These are phyloP conservation scores for Backusella macrospora DNA, from an alignment of 192 early-diverging fungal species.

Conservation along the genomic window DNA sequence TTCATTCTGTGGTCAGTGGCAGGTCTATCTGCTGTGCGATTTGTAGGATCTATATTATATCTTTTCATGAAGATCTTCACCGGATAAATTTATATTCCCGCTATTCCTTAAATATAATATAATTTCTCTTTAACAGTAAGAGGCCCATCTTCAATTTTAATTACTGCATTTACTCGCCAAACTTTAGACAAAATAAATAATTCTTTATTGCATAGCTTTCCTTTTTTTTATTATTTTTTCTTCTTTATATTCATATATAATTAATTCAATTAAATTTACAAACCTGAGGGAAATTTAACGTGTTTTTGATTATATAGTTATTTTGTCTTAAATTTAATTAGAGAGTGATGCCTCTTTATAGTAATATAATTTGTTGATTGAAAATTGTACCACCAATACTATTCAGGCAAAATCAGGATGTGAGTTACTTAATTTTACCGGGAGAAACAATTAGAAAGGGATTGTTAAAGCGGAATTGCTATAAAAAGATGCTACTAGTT, in stretches of 20 bases:
- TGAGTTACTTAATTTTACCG: too few relatives aligned
- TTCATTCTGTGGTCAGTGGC: constrained; percentile 82
- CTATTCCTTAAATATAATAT: constrained; percentile 14
- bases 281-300: neutral
- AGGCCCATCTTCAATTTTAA: neutral
- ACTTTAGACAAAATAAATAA: constrained; percentile 15
- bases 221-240: neutral
- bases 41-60: constrained; percentile 67
- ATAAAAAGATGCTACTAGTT: too few relatives aligned
- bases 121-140: constrained; percentile 10
- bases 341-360: too few relatives aligned
- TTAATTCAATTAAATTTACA: neutral
- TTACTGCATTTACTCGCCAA: constrained; percentile 14
- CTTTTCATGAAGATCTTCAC: constrained; percentile 63
- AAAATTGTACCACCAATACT: too few relatives aligned
- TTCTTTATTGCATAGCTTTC: neutral
- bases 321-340: neutral
- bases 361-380: too few relatives aligned
- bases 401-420: too few relatives aligned
- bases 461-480: too few relatives aligned
- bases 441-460: too few relatives aligned
- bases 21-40: constrained; percentile 66
- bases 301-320: neutral
- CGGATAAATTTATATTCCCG: constrained; percentile 33
- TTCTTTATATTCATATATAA: neutral